These are phyloP conservation scores for Coleophoma crateriformis DNA, from an alignment of 2,329 filamentous ascomycete genomes.

Conservation along the genomic window DNA sequence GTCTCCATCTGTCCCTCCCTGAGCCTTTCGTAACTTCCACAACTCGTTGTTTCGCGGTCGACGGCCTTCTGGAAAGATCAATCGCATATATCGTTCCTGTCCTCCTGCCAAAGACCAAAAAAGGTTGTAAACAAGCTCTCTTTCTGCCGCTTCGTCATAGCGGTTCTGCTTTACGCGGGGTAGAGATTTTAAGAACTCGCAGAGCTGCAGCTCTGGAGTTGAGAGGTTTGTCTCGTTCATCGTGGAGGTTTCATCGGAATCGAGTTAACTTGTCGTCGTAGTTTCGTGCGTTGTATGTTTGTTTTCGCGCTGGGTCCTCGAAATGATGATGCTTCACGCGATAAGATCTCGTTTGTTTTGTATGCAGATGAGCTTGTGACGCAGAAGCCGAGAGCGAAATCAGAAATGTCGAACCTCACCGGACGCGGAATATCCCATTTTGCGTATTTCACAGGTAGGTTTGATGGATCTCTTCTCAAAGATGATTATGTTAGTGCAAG, in stretches of 20 bases:
- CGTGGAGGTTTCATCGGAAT: not conserved
- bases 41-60: slow-evolving; percentile 45
- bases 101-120: slow-evolving; percentile 83
- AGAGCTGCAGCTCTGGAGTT: slow-evolving; percentile 76
- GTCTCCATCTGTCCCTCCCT: slow-evolving; percentile 87
- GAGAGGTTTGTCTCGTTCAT: slow-evolving; percentile 39
- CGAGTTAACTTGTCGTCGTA: not conserved
- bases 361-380: no score
- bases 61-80: slow-evolving; percentile 77
- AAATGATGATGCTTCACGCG: no score
- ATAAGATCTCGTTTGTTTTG: no score
- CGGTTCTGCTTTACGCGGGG: slow-evolving; percentile 69
- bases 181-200: slow-evolving; percentile 73
- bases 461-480: no score
- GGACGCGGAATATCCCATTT: no score
- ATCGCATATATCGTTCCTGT: slow-evolving; percentile 64
- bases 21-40: slow-evolving; percentile 79
- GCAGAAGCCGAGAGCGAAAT: not conserved
- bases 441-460: no score
- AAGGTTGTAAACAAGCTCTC: slow-evolving; percentile 69
- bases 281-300: no score
- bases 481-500: no score
- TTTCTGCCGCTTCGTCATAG: slow-evolving; percentile 66
- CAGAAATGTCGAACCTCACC: no score
- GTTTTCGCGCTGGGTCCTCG: no score